phyloP scores from a whole-genome alignment of 768 basidiomycete genomes.

The Russula sp. region DNA sequence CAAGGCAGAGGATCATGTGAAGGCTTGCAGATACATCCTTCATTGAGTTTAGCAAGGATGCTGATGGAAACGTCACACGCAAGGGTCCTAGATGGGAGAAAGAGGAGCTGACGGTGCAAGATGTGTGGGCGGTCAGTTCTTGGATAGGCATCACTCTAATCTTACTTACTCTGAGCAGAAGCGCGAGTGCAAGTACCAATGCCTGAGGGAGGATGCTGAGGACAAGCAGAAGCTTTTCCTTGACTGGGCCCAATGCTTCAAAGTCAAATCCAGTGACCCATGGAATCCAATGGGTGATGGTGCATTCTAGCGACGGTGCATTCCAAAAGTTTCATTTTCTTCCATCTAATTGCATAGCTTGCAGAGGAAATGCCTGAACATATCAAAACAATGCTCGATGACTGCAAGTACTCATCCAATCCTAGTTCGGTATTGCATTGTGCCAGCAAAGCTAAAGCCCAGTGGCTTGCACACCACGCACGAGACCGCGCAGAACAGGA shows the following conservation, averaged over 20 bases:
- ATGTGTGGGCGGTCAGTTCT: constrained; percentile 62
- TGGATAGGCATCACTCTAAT: background rate
- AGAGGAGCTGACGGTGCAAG: constrained; percentile 56
- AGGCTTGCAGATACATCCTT: constrained; percentile 70
- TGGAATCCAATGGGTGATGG: constrained; percentile 20
- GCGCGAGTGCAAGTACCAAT: constrained; percentile 50
- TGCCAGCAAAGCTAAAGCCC: constrained; percentile 37
- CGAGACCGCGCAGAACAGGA: constrained; percentile 42
- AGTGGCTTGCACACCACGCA: constrained; percentile 54
- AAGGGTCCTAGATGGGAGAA: constrained; percentile 59
- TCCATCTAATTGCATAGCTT: background rate
- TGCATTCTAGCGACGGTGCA: too few relatives aligned
- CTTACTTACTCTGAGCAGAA: constrained; percentile 36
- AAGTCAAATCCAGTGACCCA: constrained; percentile 47
- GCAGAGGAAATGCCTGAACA: constrained; percentile 26
- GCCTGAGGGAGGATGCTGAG: constrained; percentile 50
- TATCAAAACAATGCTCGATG: constrained; percentile 28
- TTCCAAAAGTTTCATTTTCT: background rate
- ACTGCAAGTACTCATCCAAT: constrained; percentile 12
- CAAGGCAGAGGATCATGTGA: constrained; percentile 83
- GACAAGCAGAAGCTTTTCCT: constrained; percentile 46
- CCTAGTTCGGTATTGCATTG: constrained; percentile 6
- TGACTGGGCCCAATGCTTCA: constrained; percentile 58
- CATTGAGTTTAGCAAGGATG: constrained; percentile 52
- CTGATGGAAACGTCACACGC: constrained; percentile 41